Conservation (phyloP, 2,329 filamentous ascomycete genomes). For the Microdochium bolleyi region DNA sequence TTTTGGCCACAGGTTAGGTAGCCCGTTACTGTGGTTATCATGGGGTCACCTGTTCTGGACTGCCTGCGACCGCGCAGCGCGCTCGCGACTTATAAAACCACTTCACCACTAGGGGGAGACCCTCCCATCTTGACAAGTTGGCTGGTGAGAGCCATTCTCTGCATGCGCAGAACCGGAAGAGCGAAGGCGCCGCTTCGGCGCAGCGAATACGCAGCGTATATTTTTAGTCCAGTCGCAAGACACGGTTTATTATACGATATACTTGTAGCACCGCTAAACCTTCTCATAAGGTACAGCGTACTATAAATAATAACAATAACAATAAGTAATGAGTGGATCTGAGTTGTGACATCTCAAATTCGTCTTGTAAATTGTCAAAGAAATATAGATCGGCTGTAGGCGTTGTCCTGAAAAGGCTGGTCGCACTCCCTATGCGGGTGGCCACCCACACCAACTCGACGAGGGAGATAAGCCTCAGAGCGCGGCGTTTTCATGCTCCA, state of each 20-base stretch:
- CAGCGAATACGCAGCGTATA: neutral
- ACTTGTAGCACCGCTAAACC: neutral
- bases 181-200: neutral
- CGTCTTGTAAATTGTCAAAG: no score
- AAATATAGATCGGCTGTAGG: no score
- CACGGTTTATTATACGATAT: neutral
- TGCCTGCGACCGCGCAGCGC: neutral
- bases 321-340: no score
- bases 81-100: neutral
- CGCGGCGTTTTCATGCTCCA: no score
- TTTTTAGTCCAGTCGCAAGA: neutral
- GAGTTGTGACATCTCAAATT: no score
- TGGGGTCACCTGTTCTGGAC: no score
- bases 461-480: no score
- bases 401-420: no score
- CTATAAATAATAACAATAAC: neutral
- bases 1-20: neutral
- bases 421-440: no score
- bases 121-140: neutral
- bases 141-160: neutral
- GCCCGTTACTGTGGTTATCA: neutral
- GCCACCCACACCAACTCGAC: no score
- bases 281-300: neutral
- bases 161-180: neutral
- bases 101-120: neutral